Evolutionary conservation across 2,329 filamentous ascomycete genomes (phyloP), one percentile per base, ranked within the genome.

Genomic region (Pseudogymnoascus pannorum): DNA sequence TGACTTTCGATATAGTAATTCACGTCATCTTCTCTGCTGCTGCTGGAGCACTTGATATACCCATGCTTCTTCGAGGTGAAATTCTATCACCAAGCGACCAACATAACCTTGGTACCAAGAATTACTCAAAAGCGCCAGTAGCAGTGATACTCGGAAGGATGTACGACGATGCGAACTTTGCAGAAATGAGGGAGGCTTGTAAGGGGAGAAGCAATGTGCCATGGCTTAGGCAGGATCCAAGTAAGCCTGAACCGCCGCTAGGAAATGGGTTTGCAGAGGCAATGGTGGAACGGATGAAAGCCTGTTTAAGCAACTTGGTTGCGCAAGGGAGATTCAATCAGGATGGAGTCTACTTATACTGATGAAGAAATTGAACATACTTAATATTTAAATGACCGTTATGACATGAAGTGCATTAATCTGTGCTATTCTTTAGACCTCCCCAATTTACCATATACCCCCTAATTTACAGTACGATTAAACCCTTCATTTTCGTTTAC

Each of bases 281-380:
- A 33, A 64, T 66, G 31, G 65, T 64, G 60, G 18, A 38, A 58
- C 60, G 65, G 35, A 64, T 65, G n/a, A 66, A 65, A 40, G 22
- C 42, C 14, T 65, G 63, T 38, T 42, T 66, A 48, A 60, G 60
- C 24, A 64, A 63, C 22, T 61, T 67, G 24, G 62, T 61, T 20
- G 58, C 61, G 11, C 61, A 67, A 44, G 61, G 60, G 20, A 65
- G 57, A 57, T 57, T 66, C 38, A 48, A 60, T 11, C 54, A 61
- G 42, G 65, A 66, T 61, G 64, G 62, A 2, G 59, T 67, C n/a
- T 64, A 62, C 60, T 60, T 61, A 24, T 66, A 63, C 60, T 65
- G 6, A 22, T 42, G 9, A 42, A 14, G 18, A 9, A 9, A 38
- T 9, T 8, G 18, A 40, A 18, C 6, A 18, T 18, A 40, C 36